Base-by-base conservation (phyloP, 2,329 filamentous ascomycete genomes). In the Dissoconium aciculare region DNA sequence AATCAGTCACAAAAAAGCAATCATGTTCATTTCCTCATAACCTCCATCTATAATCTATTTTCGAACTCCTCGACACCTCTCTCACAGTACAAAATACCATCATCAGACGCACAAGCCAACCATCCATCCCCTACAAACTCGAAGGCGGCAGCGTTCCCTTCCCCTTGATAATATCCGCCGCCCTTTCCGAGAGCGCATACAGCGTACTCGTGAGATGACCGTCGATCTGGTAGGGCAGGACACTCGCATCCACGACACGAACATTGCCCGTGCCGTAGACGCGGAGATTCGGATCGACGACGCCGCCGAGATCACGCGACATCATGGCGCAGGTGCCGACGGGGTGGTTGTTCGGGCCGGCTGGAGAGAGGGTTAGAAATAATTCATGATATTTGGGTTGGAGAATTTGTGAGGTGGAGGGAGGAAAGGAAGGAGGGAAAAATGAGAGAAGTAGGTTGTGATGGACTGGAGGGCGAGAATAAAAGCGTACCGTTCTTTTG, bases 101-200 rank as follows among this genome's bases (percentile, higher is more conserved):
- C n/a, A n/a, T n/a, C n/a, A n/a, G n/a, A n/a, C n/a, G n/a, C n/a
- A n/a, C n/a, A n/a, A n/a, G n/a, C n/a, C n/a, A n/a, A n/a, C n/a
- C n/a, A n/a, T n/a, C n/a, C n/a, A n/a, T n/a, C n/a, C n/a, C n/a
- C n/a, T n/a, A n/a, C n/a, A n/a, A n/a, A n/a, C 19, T 23, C n/a
- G 19, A 8, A 8, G 19, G 19, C 19, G 19, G 8, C 19, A 23
- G n/a, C 8, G n/a, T 8, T 23, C n/a, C 19, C 8, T 8, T n/a
- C 8, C 19, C 45, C 38, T 47, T 48, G 26, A 53, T 47, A 10
- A 53, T 35, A 34, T 52, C 50, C 15, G 46, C 47, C 8, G 41
- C 46, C 34, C 46, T 47, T 39, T 54, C 51, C 6, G 51, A 49
- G 11, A 49, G 38, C 13, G 43, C 46, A 41, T 53, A 53, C 2